Evolutionary conservation across 768 basidiomycete genomes (phyloP), one percentile per base, ranked within the genome.

Genomic region (Amanita inopinata): DNA sequence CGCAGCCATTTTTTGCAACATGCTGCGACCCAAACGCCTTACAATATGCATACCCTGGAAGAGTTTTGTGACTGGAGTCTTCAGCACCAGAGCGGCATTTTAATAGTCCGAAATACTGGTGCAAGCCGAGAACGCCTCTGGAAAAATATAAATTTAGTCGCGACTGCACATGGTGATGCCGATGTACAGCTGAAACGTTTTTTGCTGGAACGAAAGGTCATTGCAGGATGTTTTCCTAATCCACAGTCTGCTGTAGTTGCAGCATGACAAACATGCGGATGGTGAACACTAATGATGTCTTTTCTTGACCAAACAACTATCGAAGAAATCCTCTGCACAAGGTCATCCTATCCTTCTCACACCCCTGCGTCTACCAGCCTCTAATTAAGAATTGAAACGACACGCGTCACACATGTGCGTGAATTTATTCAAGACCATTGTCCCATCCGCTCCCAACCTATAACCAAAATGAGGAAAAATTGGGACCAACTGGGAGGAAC

Each of bases 381-480:
- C n/a, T n/a, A 28, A n/a, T 28, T 28, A 28, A 28, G 27, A 28
- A 22, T 30, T 25, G 17, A 34, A 36, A 5, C 9, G 17, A 7
- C 42, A 43, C 11, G 42, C 12, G 19, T 43, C 42, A 31, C 42
- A 43, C 20, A 19, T 25, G 14, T 28, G 20, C 7, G 18, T 11
- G 19, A 10, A 18, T 27, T 27, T 43, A 12, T 43, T 36, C 33
- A 43, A 12, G 12, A 43, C 42, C 33, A 36, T 35, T 22, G 17
- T 25, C 7, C 12, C 17, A 5, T 36, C 15, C 12, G 34, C 33
- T n/a, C 42, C 42, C 2, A 43, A 12, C 33, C 42, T 43, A 12
- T 11, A 7, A 43, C 23, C 10, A 32, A 8, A 12, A 32, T 20
- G 28, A 32, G 30, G 30, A 9, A 14, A 31, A 8, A 28, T 28